These are phyloP conservation scores for Atractiella rhizophila DNA, from an alignment of 768 basidiomycete species.

Conservation along the genomic window DNA sequence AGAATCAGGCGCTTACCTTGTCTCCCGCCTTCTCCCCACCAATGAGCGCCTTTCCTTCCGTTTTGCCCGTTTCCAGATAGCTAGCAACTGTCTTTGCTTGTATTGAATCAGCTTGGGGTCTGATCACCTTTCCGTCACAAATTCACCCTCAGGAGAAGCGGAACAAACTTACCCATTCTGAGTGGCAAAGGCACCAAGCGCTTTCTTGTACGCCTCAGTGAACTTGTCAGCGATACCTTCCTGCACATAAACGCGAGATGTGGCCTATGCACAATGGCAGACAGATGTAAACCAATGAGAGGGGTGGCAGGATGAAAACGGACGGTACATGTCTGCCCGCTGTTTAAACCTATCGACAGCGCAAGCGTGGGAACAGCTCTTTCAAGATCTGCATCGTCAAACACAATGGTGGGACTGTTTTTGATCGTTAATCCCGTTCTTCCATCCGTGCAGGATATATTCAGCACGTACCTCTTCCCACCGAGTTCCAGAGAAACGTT, in stretches of 20 bases:
- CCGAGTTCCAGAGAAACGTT: conserved; percentile 14
- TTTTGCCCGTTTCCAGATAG: not conserved
- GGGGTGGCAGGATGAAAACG: conserved; percentile 8
- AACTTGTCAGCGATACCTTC: conserved; percentile 45
- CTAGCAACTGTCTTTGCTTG: conserved; percentile 34
- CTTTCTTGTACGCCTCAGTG: conserved; percentile 28
- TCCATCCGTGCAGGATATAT: not conserved
- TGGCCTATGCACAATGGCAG: conserved; percentile 37
- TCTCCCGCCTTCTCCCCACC: conserved; percentile 35
- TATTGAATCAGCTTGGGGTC: conserved; percentile 42
- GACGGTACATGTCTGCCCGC: conserved; percentile 11
- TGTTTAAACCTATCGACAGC: conserved; percentile 41
- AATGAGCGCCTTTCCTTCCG: conserved; percentile 24
- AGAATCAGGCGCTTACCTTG: conserved; percentile 11
- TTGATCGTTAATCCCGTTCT: no score
- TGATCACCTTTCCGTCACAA: conserved; percentile 19
- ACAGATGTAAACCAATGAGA: conserved; percentile 32
- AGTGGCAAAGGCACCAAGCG: not conserved
- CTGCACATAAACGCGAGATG: conserved; percentile 42
- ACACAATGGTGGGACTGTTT: conserved; percentile 35
- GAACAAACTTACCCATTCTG: no score
- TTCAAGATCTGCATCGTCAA: conserved; percentile 20
- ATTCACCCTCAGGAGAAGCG: conserved; percentile 53
- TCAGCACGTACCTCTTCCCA: not conserved
- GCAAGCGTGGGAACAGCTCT: conserved; percentile 22